These are phyloP conservation scores for Paecilomyces dactylethromorphus DNA, from an alignment of 2,329 filamentous ascomycete genomes.

Conservation along the genomic window DNA sequence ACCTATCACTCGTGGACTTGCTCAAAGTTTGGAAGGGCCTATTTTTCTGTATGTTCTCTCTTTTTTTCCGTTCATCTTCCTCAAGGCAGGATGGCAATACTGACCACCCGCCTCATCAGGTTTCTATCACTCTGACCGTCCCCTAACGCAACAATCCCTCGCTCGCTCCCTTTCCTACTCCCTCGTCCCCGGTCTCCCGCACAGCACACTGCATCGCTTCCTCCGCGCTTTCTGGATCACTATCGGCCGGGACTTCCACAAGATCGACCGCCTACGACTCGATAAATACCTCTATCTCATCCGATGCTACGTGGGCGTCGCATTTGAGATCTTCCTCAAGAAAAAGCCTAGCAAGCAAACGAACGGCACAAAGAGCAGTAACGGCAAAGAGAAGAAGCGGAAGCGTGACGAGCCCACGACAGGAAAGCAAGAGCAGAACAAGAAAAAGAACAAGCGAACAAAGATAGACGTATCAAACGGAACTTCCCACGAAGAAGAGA, in stretches of 20 bases:
- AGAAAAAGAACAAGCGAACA: conserved; percentile 15
- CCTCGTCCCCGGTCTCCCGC: conserved; percentile 57
- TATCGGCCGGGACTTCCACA: conserved; percentile 61
- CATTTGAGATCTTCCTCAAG: conserved; percentile 46
- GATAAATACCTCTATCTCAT: conserved; percentile 91
- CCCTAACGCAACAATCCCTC: conserved; percentile 78
- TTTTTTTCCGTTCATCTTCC: not conserved
- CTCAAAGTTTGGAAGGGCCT: conserved; percentile 92
- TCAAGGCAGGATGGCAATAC: not conserved
- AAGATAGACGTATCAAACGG: conserved; percentile 12
- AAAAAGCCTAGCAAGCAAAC: conserved; percentile 9
- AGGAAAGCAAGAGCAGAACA: conserved; percentile 13
- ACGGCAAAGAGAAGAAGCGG: conserved; percentile 2
- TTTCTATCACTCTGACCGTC: conserved; percentile 89
- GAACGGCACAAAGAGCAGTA: conserved; percentile 1
- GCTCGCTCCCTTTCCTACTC: conserved; percentile 65
- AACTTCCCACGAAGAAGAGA: conserved; percentile 5
- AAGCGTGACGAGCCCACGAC: conserved; percentile 21
- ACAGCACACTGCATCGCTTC: conserved; percentile 38
- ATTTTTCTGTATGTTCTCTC: conserved; percentile 60
- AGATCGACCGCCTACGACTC: conserved; percentile 68
- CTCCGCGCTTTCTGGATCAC: conserved; percentile 66
- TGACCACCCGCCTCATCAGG: conserved; percentile 34
- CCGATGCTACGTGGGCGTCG: conserved; percentile 68
- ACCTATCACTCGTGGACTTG: conserved; percentile 63